These are phyloP conservation scores for Penicillium salamii DNA, from an alignment of 495 filamentous ascomycete species.

Conservation along the genomic window DNA sequence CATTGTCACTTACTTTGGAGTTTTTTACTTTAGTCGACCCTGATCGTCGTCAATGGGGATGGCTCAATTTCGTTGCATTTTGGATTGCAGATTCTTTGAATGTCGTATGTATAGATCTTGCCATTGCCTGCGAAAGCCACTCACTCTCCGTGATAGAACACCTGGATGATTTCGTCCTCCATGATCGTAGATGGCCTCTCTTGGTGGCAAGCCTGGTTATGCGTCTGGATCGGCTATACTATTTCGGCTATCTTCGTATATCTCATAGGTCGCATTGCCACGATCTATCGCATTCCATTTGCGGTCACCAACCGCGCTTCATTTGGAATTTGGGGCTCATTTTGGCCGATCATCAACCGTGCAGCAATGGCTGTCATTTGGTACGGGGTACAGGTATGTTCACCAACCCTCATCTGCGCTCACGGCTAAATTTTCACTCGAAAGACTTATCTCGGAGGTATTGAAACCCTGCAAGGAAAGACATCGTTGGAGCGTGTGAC, in stretches of 20 bases:
- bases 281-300: constrained; percentile 81
- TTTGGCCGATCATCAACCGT: constrained; percentile 87
- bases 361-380: constrained; percentile 71
- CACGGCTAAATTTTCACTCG: neutral
- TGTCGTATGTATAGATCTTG: constrained; percentile 53
- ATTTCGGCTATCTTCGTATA: constrained; percentile 71
- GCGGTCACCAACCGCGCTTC: constrained; percentile 69
- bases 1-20: neutral
- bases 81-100: constrained; percentile 93
- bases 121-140: too few species aligned
- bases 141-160: constrained; percentile 51
- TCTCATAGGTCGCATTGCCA: constrained; percentile 75
- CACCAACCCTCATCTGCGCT: neutral
- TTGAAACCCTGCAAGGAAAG: neutral
- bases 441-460: constrained; percentile 67
- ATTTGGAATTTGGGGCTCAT: constrained; percentile 81
- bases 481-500: neutral
- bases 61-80: constrained; percentile 86
- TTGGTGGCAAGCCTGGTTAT: constrained; percentile 93
- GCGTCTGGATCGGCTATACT: constrained; percentile 75
- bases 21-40: constrained; percentile 57
- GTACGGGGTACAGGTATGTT: constrained; percentile 67
- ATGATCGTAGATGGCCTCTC: constrained; percentile 72
- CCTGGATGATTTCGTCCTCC: constrained; percentile 89
- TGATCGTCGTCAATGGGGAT: constrained; percentile 75